A percentile compares a stretch with the other conserved stretches of the same genome.
Evolutionary conservation across 495 filamentous ascomycete species (phyloP).

Genomic region (Aspergillus cavernicola): DNA sequence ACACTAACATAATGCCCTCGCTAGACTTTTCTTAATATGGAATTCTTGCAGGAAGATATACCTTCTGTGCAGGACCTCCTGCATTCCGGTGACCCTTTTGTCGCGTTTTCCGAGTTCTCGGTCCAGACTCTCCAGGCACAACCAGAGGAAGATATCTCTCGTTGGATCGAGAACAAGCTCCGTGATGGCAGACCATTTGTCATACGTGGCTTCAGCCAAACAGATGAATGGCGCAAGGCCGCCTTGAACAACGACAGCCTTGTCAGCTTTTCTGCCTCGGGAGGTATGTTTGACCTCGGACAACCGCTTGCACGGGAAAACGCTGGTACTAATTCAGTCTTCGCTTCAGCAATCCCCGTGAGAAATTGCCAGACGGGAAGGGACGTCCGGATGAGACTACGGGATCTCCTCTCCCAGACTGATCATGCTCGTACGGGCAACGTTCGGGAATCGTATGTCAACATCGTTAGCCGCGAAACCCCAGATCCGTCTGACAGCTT

Average conservation of each 20-base stretch:
- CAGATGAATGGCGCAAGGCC: slow-evolving; percentile 5
- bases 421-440: slow-evolving; percentile 1
- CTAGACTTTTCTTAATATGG: slow-evolving; percentile 1
- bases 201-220: slow-evolving; percentile 14
- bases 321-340: not conserved
- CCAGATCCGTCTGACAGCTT: not conserved
- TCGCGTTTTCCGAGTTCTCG: slow-evolving; percentile 23
- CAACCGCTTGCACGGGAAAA: not conserved
- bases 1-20: not conserved
- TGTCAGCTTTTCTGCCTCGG: slow-evolving; percentile 12
- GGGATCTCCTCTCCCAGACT: slow-evolving; percentile 12
- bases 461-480: not conserved
- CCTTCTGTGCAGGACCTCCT: slow-evolving; percentile 14
- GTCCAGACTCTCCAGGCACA: slow-evolving; percentile 5
- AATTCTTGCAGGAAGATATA: slow-evolving; percentile 1
- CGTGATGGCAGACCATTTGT: slow-evolving; percentile 16
- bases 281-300: slow-evolving; percentile 10
- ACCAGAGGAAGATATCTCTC: not conserved
- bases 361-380: slow-evolving; percentile 20
- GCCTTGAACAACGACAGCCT: slow-evolving; percentile 13
- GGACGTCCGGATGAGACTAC: slow-evolving; percentile 17
- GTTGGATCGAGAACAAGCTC: slow-evolving; percentile 14
- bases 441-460: slow-evolving; percentile 15
- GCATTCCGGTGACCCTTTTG: slow-evolving; percentile 14
- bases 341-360: slow-evolving; percentile 12